These are phyloP conservation scores for Talaromyces piceae DNA, from an alignment of 2,329 filamentous ascomycete species.

Conservation along the genomic window DNA sequence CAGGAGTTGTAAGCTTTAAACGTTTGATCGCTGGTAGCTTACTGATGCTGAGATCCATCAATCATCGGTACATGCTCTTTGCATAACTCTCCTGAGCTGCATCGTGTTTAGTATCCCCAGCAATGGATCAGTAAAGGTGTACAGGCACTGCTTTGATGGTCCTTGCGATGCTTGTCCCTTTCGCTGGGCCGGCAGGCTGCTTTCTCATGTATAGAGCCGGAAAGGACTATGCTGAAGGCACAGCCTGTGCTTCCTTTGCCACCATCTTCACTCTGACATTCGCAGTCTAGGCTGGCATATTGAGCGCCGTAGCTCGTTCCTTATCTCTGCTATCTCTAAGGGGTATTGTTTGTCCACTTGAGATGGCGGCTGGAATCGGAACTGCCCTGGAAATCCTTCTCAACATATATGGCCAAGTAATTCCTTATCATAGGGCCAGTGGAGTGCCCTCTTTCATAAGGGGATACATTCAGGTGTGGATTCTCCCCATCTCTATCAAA, in stretches of 20 bases:
- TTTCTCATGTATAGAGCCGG: not conserved
- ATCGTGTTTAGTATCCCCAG: conserved; percentile 49
- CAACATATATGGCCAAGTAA: not conserved
- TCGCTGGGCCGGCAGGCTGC: conserved; percentile 20
- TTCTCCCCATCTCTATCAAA: conserved; percentile 23
- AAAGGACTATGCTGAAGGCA: not conserved
- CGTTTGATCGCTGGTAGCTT: conserved; percentile 49
- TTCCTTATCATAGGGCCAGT: conserved; percentile 9
- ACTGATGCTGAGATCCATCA: conserved; percentile 46
- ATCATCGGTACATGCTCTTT: conserved; percentile 50
- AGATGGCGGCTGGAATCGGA: conserved; percentile 57
- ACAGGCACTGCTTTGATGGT: conserved; percentile 45
- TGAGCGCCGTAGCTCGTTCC: conserved; percentile 64
- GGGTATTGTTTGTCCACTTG: conserved; percentile 61
- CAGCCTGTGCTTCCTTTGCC: conserved; percentile 53
- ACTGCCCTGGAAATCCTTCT: not conserved
- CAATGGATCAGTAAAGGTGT: conserved; percentile 49
- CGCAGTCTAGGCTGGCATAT: conserved; percentile 68
- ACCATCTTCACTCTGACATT: conserved; percentile 67
- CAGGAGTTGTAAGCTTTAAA: conserved; percentile 55
- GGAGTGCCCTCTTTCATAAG: conserved; percentile 19
- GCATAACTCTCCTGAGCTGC: conserved; percentile 45
- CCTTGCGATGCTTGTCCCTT: conserved; percentile 38
- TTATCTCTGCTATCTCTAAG: conserved; percentile 61
- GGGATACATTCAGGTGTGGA: conserved; percentile 18